Conservation (phyloP, 495 filamentous ascomycete genomes). For the Aspergillus ostianus region DNA sequence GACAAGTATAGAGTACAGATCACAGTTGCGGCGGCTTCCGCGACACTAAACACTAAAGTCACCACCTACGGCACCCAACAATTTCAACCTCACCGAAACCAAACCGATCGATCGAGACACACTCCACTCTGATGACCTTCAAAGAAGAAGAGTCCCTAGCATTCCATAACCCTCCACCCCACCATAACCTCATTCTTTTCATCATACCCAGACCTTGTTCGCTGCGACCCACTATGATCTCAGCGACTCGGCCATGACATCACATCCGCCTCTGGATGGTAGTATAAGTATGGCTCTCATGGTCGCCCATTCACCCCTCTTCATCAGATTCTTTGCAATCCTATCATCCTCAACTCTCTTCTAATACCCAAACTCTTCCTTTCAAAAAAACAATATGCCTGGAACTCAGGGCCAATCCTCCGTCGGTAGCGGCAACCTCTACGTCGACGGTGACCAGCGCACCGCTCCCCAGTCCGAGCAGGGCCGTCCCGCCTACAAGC, state of each 20-base stretch:
- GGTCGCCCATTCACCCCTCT: not conserved
- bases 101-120: not conserved
- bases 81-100: not conserved
- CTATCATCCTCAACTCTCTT: not conserved
- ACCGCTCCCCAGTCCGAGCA: constrained; percentile 59
- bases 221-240: constrained; percentile 35
- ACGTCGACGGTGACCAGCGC: constrained; percentile 71
- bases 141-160: not conserved
- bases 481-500: constrained; percentile 57
- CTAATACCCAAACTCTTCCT: not conserved
- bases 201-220: not conserved
- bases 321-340: not conserved
- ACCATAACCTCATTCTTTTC: not conserved
- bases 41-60: too few species aligned
- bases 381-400: constrained; percentile 4
- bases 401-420: constrained; percentile 14
- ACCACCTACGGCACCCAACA: too few species aligned
- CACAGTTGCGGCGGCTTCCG: not conserved
- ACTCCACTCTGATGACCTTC: not conserved
- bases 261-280: constrained; percentile 15
- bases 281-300: not conserved
- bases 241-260: constrained; percentile 40
- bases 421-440: constrained; percentile 52
- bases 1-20: not conserved
- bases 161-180: not conserved